Evolutionary conservation across 2,329 filamentous ascomycete species (phyloP).

Genomic region (Gaeumannomyces tritici): DNA sequence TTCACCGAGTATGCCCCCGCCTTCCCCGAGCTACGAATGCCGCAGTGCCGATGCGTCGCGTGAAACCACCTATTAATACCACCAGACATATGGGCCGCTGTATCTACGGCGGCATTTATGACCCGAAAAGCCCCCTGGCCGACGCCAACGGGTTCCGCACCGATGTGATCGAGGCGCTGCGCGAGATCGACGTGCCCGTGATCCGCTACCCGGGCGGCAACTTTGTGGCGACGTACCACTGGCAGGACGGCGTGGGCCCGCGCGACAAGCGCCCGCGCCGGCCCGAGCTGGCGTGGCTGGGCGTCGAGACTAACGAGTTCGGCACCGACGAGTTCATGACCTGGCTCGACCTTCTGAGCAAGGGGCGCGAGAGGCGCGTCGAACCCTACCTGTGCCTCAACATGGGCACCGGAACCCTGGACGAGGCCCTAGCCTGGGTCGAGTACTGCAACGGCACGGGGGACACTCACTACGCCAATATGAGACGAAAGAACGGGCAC

Average conservation of each 20-base stretch:
- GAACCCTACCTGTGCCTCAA: conserved; percentile 76
- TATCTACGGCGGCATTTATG: conserved; percentile 81
- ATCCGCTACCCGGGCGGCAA: conserved; percentile 78
- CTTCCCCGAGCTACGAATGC: neutral
- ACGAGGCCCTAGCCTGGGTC: conserved; percentile 59
- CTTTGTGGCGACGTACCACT: conserved; percentile 78
- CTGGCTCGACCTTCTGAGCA: conserved; percentile 63
- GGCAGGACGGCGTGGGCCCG: conserved; percentile 73
- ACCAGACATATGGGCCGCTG: conserved; percentile 76
- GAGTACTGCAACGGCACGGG: conserved; percentile 78
- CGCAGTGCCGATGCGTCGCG: neutral
- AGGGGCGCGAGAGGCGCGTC: conserved; percentile 12
- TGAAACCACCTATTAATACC: neutral
- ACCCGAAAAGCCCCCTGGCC: conserved; percentile 63
- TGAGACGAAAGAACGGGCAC: conserved; percentile 65
- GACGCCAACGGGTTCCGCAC: conserved; percentile 65
- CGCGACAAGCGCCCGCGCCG: conserved; percentile 55
- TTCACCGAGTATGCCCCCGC: conserved; percentile 61
- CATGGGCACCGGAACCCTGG: conserved; percentile 62
- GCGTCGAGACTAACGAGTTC: conserved; percentile 67
- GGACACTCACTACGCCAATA: conserved; percentile 73
- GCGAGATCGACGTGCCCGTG: conserved; percentile 66
- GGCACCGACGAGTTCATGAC: conserved; percentile 82
- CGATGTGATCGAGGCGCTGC: conserved; percentile 66
- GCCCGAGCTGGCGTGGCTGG: conserved; percentile 72